Evolutionary conservation across 179 eudicot species (phyloP), one percentile per base, ranked within the genome.

Genomic region (Nepenthes alata): DNA sequence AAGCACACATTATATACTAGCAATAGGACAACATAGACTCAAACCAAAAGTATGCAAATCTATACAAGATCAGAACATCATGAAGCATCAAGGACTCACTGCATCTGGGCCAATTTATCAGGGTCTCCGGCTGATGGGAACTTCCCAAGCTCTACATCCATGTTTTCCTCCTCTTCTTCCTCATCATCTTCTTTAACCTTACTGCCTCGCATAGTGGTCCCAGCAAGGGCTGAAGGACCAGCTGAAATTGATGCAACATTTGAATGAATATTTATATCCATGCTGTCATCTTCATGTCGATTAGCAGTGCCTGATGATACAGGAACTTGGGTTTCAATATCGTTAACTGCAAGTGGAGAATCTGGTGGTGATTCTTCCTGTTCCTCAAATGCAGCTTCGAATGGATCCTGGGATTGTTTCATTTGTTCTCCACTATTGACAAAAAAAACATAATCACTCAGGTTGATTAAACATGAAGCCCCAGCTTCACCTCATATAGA

Each of bases 111-210:
- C 88, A 77, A 74, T 70, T 88, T 91, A 54, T 83, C 83, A 62
- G 96, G 91, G 67, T 91, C 96, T 2, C 81, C 80, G 16, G 50
- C 71, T 10, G 94, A 45, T 12, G 78, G 77, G 10, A 77, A 44
- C 62, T 82, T 88, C 8, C 83, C 81, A 56, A 85, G 81, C 76
- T 82, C 82, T 39, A 81, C 86, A 14, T 87, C 95, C 97, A 88
- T 82, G 73, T 85, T 82, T 47, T 88, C 91, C 65, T 91, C 97
- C 63, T 91, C 96, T 44, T 91, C 97, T 11, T 91, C 97, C 11
- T 91, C 96, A 0, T 91, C 94, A 2, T 88, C 91, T 41, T 91
- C 91, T 63, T 82, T 84, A 39, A 52, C 58, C 77, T 86, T 88
- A 51, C 59, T 65, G 35, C 37, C 62, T 36, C 47, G 60, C n/a